Evolutionary conservation across 768 basidiomycete genomes (phyloP), one percentile per base, ranked within the genome.

Genomic region (Brasilioporus rufonigricans): DNA sequence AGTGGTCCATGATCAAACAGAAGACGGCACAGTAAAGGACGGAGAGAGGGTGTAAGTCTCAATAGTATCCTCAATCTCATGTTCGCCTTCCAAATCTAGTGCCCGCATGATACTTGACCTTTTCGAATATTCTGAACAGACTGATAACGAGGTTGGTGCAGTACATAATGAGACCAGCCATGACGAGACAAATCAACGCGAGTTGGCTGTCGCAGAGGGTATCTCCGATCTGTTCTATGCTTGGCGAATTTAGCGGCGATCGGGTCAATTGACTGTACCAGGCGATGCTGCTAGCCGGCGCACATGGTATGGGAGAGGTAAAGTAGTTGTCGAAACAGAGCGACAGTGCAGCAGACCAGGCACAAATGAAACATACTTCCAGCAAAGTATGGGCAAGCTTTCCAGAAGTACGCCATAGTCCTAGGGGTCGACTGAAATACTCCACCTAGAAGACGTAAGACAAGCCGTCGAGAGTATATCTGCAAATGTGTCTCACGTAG

Each of bases 311-410:
- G 23, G 84, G 74, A 4, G 91, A 90, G 5, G 92, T 94, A 74
- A 94, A 93, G 71, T 86, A 93, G 66, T 96, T 92, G 77, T 95
- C 91, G 72, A 95, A 92, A 58, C 83, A 85, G 50, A 95, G 85
- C 18, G 91, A 91, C 50, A 95, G 79, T 16, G 89, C 86, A 31
- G 91, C 89, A 53, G 91, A 92, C 92, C 93, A 96, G n/a, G 88
- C 83, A 71, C 93, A 95, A 61, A 93, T 93, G 69, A 92, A 93
- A 51, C 92, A 76, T 43, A 93, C 88, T 75, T 96, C 94, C 44
- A 85, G 80, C 31, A 95, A 81, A 8, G 93, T 95, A 65, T 94
- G 87, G 3, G 88, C 83, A 35, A 94, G 81, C 71, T 95, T 95
- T 47, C 77, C 84, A 31, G 91, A 91, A 31, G 93, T 93, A 48